Conservation (phyloP, 139 green algal genomes). For the Axilococcus clingmanii region DNA sequence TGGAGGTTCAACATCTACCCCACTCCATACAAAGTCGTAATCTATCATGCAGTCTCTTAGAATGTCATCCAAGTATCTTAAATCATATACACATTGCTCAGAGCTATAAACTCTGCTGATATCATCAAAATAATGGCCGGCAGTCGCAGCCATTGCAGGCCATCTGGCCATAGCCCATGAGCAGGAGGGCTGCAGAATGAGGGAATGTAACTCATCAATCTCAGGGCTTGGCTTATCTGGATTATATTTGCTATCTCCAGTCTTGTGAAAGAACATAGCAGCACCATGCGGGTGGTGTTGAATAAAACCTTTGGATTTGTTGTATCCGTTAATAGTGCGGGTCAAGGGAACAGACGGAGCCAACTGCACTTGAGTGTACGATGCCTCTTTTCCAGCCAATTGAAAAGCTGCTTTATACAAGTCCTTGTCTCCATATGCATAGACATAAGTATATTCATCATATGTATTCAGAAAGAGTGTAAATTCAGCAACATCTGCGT, state of each 20-base stretch:
- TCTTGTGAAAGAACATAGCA: slow-evolving; percentile 10
- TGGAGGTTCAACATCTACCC: too few relatives aligned
- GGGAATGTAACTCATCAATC: not conserved
- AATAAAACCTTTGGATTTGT: slow-evolving; percentile 12
- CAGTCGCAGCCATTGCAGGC: too few relatives aligned
- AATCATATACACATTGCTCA: too few relatives aligned
- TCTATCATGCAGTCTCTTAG: too few relatives aligned
- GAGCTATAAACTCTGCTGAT: too few relatives aligned
- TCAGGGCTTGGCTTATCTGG: not conserved
- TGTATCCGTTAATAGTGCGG: too few relatives aligned
- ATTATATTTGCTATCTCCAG: slow-evolving; percentile 6
- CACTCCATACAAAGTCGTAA: too few relatives aligned
- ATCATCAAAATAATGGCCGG: too few relatives aligned
- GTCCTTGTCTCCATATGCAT: slow-evolving; percentile 31
- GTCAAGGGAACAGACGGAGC: not conserved
- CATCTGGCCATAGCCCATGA: too few relatives aligned
- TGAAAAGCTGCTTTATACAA: slow-evolving; percentile 24
- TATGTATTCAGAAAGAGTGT: slow-evolving; percentile 29
- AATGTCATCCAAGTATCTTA: too few relatives aligned
- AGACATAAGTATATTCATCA: slow-evolving; percentile 25
- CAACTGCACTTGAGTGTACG: slow-evolving; percentile 7
- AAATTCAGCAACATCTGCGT: slow-evolving; percentile 28
- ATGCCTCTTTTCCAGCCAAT: slow-evolving; percentile 10
- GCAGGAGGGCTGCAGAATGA: slow-evolving; percentile 5
- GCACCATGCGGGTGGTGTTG: slow-evolving; percentile 18